phyloP scores from a whole-genome alignment of 2,329 filamentous ascomycete genomes.

The Aspergillus brasiliensis region DNA sequence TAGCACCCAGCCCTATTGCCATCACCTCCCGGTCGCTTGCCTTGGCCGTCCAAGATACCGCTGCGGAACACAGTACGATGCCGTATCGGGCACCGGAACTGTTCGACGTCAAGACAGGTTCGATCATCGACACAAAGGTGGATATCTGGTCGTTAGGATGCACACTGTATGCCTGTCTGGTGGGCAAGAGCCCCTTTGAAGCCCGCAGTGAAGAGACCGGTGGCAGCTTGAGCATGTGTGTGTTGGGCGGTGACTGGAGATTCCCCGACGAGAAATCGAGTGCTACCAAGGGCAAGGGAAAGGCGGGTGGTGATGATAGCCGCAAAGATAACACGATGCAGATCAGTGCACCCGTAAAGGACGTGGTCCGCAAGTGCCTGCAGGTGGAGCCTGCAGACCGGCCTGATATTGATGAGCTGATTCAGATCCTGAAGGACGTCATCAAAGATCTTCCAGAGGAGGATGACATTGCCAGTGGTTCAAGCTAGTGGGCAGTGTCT shows the following conservation, averaged over 20 bases:
- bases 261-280: conserved; percentile 83
- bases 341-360: conserved; percentile 81
- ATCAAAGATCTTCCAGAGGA: conserved; percentile 69
- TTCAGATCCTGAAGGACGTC: conserved; percentile 73
- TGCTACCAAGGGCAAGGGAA: conserved; percentile 61
- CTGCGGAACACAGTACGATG: conserved; percentile 97
- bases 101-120: conserved; percentile 94
- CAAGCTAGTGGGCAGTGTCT: conserved; percentile 17
- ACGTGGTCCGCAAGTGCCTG: conserved; percentile 84
- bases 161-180: conserved; percentile 94
- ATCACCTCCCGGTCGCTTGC: conserved; percentile 90
- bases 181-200: conserved; percentile 96
- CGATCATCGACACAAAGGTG: conserved; percentile 90
- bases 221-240: conserved; percentile 87
- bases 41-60: conserved; percentile 88
- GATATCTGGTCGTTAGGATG: conserved; percentile 98
- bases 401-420: conserved; percentile 83
- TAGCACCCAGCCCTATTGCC: conserved; percentile 81
- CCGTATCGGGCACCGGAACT: conserved; percentile 96
- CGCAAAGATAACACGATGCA: conserved; percentile 48
- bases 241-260: conserved; percentile 91
- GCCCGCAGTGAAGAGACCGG: conserved; percentile 94
- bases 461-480: conserved; percentile 38
- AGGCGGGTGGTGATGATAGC: conserved; percentile 35
- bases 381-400: conserved; percentile 83